Percentiles rank a stretch among this genome's conserved stretches.
These are phyloP conservation scores for Parastagonospora avenae DNA, from an alignment of 2,329 filamentous ascomycete genomes.

Conservation along the genomic window DNA sequence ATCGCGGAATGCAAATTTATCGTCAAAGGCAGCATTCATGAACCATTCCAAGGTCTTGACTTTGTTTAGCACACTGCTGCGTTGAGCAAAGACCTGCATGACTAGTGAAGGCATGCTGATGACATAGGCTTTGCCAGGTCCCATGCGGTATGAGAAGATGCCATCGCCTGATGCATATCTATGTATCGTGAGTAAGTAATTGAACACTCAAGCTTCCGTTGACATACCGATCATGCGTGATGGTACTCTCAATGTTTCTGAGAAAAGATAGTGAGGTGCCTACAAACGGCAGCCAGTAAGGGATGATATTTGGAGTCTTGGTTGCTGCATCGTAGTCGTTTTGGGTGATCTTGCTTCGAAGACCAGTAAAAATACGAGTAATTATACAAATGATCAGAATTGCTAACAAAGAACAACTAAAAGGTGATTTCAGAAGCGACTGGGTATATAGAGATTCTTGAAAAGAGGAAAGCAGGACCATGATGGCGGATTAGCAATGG, in stretches of 20 bases:
- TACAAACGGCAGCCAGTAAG: slow-evolving; percentile 18
- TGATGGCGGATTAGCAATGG: slow-evolving; percentile 1
- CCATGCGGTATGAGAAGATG: slow-evolving; percentile 17
- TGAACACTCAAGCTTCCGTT: neutral
- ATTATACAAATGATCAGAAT: slow-evolving; percentile 6
- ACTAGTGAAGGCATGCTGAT: slow-evolving; percentile 20
- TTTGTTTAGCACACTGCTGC: slow-evolving; percentile 9
- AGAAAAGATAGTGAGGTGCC: slow-evolving; percentile 18
- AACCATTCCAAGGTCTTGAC: slow-evolving; percentile 19
- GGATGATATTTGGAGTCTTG: slow-evolving; percentile 13
- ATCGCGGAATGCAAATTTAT: slow-evolving; percentile 9
- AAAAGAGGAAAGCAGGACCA: slow-evolving; percentile 14
- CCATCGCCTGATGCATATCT: slow-evolving; percentile 15
- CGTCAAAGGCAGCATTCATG: slow-evolving; percentile 13
- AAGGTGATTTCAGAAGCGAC: slow-evolving; percentile 4
- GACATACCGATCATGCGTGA: slow-evolving; percentile 10
- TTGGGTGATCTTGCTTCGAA: slow-evolving; percentile 6
- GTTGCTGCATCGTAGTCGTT: slow-evolving; percentile 6
- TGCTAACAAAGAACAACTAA: slow-evolving; percentile 2
- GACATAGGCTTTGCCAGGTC: slow-evolving; percentile 14
- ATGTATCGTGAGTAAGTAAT: neutral
- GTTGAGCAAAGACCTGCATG: slow-evolving; percentile 17
- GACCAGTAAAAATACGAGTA: slow-evolving; percentile 13
- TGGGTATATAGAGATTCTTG: slow-evolving; percentile 4
- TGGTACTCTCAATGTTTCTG: slow-evolving; percentile 14